Evolutionary conservation across 2,329 filamentous ascomycete species (phyloP), one percentile per base, ranked within the genome.

Genomic region (Aureobasidium leucospermi): DNA sequence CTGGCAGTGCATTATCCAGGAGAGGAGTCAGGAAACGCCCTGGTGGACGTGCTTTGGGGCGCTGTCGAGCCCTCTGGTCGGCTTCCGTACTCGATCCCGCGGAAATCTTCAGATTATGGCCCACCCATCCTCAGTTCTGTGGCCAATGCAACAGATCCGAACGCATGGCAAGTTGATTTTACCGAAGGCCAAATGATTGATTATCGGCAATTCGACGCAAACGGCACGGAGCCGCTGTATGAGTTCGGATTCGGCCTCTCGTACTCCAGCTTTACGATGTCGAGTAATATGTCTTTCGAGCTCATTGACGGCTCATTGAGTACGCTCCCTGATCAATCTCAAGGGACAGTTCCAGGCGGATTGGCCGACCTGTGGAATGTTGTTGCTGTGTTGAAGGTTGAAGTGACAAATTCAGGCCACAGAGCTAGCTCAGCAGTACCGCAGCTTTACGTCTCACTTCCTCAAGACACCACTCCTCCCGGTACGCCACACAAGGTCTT

Each of bases 11-110:
- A 88, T 67, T 73, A 89, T 13, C 89, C 89, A 0, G 90, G 90
- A 10, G 86, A 94, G 70, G 87, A 94, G 71, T 88, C 85, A 23
- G 89, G 90, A 49, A 87, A 90, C 68, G 81, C 87, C 2, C 81
- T 94, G 55, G 81, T 82, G 10, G 88, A 93, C 66, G 80, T 94
- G n/a, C 82, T 95, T 9, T 94, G 90, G 70, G 89, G 90, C 31
- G 82, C 80, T 60, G 81, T 86, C 61, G 90, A 89, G 74, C 89
- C 89, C 1, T 82, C 82, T 19, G 90, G 82, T 45, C 86, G 88
- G 61, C 82, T 87, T 0, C 87, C 88, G 1, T 94, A 92, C 72
- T 92, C 89, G 2, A 87, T 89, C 78, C 89, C 86, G 11, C 78
- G 79, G 45, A 81, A 81, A 1, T 79, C 78, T 10, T 77, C 80